A percentile compares a stretch with the other conserved stretches of the same genome.
Evolutionary conservation across 2,329 filamentous ascomycete genomes (phyloP).

Genomic region (Alternaria hordeiaustralica): DNA sequence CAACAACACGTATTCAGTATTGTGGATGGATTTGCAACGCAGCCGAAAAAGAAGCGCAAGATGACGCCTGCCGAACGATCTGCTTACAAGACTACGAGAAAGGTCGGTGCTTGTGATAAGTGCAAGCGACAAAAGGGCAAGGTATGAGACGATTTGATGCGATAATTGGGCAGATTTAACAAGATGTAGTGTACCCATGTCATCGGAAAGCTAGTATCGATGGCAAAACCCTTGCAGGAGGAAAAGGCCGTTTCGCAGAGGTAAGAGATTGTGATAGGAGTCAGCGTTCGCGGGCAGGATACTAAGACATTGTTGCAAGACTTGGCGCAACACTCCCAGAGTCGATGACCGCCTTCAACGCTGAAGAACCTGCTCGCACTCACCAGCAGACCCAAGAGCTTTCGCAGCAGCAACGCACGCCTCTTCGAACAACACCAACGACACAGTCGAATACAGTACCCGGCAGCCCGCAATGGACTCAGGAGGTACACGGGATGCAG

Average conservation of each 20-base stretch:
- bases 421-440: background rate
- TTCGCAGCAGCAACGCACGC: background rate
- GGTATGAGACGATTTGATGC: constrained; percentile 13
- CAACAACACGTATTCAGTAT: constrained; percentile 36
- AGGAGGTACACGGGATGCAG: background rate
- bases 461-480: background rate
- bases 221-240: background rate
- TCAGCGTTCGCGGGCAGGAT: background rate
- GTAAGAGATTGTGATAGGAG: background rate
- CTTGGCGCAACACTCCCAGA: background rate
- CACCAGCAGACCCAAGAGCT: background rate
- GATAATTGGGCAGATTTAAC: background rate
- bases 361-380: background rate
- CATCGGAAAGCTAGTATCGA: background rate
- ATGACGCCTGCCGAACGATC: constrained; percentile 34
- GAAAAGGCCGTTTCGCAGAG: background rate
- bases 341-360: background rate
- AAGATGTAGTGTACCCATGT: constrained; percentile 3
- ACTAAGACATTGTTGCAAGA: background rate
- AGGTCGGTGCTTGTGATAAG: constrained; percentile 34
- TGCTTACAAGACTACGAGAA: constrained; percentile 35
- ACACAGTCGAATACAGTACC: background rate
- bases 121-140: constrained; percentile 37
- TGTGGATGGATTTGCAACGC: constrained; percentile 23
- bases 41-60: constrained; percentile 33